Conservation (phyloP, 192 early-diverging fungal species). For the Linnemannia hyalina region DNA sequence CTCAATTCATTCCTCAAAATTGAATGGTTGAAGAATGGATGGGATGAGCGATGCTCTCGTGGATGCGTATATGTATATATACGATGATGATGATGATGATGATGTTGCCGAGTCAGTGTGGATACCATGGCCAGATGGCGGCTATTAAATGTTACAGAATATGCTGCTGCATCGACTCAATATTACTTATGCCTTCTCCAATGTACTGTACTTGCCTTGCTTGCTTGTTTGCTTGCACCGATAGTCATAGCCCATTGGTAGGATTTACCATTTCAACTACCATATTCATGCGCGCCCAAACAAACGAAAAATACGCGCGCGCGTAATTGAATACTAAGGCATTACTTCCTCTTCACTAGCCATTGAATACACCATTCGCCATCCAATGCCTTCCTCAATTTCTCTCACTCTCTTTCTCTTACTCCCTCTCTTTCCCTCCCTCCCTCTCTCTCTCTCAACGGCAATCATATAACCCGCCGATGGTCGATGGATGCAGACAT, state of each 20-base stretch:
- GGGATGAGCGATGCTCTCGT: too few relatives aligned
- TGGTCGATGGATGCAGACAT: constrained; percentile 5
- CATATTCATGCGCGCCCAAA: not conserved
- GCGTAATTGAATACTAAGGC: not conserved
- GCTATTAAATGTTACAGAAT: not conserved
- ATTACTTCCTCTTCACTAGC: not conserved
- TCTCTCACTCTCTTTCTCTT: too few relatives aligned
- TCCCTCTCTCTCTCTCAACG: not conserved
- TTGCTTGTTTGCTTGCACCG: not conserved
- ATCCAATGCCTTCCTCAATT: not conserved
- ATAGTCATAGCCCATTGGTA: too few relatives aligned
- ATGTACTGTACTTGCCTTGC: not conserved
- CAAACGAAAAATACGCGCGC: not conserved
- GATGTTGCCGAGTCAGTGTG: too few relatives aligned
- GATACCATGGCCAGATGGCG: not conserved
- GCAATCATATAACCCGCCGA: not conserved
- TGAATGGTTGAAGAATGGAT: too few relatives aligned
- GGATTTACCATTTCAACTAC: too few relatives aligned
- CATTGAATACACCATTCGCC: not conserved
- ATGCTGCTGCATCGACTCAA: not conserved
- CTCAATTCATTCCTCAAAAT: too few relatives aligned
- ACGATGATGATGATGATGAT: too few relatives aligned
- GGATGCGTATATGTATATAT: too few relatives aligned
- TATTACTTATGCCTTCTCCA: not conserved
- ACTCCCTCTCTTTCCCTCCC: too few relatives aligned